These are phyloP conservation scores for Colletotrichum somersetense DNA, from an alignment of 2,329 filamentous ascomycete species.

Conservation along the genomic window DNA sequence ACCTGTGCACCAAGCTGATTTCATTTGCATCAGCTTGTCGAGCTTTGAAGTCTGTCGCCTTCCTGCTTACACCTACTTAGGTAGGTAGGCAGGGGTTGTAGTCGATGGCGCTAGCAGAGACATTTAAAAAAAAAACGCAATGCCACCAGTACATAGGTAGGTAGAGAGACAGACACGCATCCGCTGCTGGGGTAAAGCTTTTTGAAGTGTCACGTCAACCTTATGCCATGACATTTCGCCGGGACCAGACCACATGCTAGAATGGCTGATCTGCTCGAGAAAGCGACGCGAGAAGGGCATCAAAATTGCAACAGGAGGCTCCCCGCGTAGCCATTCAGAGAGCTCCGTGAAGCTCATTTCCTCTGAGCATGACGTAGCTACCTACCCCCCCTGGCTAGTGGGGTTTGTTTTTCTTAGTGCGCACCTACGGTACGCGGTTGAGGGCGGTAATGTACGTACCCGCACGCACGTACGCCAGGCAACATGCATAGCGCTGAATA, in stretches of 20 bases:
- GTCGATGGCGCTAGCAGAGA: slow-evolving; percentile 2
- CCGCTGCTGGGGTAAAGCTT: slow-evolving; percentile 3
- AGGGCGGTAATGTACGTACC: slow-evolving; percentile 20
- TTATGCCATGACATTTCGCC: slow-evolving; percentile 27
- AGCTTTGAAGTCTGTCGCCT: slow-evolving; percentile 1
- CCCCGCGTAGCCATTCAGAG: slow-evolving; percentile 37
- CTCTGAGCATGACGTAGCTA: slow-evolving; percentile 40
- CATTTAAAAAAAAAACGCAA: not conserved
- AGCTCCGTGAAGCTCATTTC: slow-evolving; percentile 39
- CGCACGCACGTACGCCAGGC: not conserved
- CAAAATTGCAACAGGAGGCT: slow-evolving; percentile 19
- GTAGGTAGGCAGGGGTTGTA: no score
- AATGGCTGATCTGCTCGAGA: slow-evolving; percentile 38
- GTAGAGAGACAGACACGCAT: not conserved
- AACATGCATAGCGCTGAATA: slow-evolving; percentile 36
- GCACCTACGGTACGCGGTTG: not conserved
- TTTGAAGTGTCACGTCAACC: slow-evolving; percentile 34
- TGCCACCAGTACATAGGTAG: not conserved
- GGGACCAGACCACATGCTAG: slow-evolving; percentile 29
- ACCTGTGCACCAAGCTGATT: not conserved
- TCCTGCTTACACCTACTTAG: not conserved
- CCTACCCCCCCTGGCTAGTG: slow-evolving; percentile 27
- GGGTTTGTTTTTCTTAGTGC: slow-evolving; percentile 2
- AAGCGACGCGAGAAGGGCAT: slow-evolving; percentile 35
- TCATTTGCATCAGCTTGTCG: slow-evolving; percentile 6